Percentiles rank a stretch among this genome's conserved stretches.
These are phyloP conservation scores for Luzula sylvatica DNA, from an alignment of 176 grass and related monocot species.

Conservation along the genomic window DNA sequence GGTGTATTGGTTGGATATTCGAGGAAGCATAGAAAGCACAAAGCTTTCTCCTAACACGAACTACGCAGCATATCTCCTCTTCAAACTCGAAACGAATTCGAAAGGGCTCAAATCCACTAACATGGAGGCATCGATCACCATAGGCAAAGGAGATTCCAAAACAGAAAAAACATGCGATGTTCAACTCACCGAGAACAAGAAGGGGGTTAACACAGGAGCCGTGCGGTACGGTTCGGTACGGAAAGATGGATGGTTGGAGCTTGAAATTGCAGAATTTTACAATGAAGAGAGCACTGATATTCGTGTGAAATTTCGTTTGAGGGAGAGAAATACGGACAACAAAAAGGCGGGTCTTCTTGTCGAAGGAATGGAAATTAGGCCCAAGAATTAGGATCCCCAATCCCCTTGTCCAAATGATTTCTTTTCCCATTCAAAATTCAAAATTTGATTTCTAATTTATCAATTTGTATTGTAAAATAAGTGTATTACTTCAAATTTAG, in stretches of 20 bases:
- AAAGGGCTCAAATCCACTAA: constrained; percentile 7
- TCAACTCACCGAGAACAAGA: background rate
- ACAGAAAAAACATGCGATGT: background rate
- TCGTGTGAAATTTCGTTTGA: constrained; percentile 10
- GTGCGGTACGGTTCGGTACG: background rate
- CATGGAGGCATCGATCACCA: constrained; percentile 9
- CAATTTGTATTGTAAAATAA: no score
- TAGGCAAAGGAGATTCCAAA: background rate
- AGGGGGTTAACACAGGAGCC: background rate
- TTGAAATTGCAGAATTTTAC: constrained; percentile 31
- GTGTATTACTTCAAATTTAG: no score
- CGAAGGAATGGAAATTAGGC: constrained; percentile 36
- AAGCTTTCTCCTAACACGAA: constrained; percentile 14
- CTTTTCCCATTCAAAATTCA: no score
- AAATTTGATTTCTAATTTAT: no score
- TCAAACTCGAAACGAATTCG: background rate
- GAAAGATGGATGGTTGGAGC: constrained; percentile 34
- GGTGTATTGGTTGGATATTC: constrained; percentile 41
- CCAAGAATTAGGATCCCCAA: no score
- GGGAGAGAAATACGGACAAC: background rate
- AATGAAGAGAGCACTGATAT: constrained; percentile 12
- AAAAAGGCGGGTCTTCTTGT: constrained; percentile 30
- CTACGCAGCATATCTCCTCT: constrained; percentile 31
- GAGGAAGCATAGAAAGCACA: constrained; percentile 13
- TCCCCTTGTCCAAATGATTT: no score